Base-by-base conservation (phyloP, 352 stramenopile species). In the Globisporangium megalacanthum region DNA sequence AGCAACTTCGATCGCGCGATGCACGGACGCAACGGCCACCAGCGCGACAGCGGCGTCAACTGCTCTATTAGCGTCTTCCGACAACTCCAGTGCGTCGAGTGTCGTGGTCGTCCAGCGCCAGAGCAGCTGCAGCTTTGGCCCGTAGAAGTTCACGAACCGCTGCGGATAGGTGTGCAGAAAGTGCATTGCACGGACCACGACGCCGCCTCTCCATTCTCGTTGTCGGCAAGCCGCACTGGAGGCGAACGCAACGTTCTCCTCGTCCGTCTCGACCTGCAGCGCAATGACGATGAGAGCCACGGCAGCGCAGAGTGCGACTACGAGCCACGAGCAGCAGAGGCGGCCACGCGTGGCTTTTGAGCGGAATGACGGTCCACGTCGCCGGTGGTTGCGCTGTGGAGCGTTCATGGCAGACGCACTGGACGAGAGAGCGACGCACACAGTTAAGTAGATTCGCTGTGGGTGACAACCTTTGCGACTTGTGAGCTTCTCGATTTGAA, bases 121-220 rank as follows among this genome's bases (percentile, higher is more conserved):
- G 0, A 57, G 7, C 0, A 42, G 36, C 20, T 39, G n/a, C 1
- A 53, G 15, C 39, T 58, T 69, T 8, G 62, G 58, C 7, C 49
- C 37, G 29, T 69, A 69, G 49, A 66, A 69, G 3, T 53, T 19
- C 9, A 42, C 25, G 25, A 69, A 69, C 53, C 58, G 62, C 17
- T 25, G 35, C 19, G 62, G 58, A 36, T 69, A 66, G 14, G 61
- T 39, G 37, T 17, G 29, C 13, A 60, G 22, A 10, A 66, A 52
- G n/a, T 9, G 37, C 20, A 33, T 9, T 11, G 50, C 2, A 29
- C 19, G 53, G 11, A 19, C 46, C 14, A 33, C 22, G 33, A 5
- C 2, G 25, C 19, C 19, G 10, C 15, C 19, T 29, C 15, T 15
- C 41, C n/a, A 14, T 25, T 17, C 6, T 45, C 48, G 19, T 52